phyloP scores from a whole-genome alignment of 2,329 filamentous ascomycete species.

The Epichloe brachyelytri region DNA sequence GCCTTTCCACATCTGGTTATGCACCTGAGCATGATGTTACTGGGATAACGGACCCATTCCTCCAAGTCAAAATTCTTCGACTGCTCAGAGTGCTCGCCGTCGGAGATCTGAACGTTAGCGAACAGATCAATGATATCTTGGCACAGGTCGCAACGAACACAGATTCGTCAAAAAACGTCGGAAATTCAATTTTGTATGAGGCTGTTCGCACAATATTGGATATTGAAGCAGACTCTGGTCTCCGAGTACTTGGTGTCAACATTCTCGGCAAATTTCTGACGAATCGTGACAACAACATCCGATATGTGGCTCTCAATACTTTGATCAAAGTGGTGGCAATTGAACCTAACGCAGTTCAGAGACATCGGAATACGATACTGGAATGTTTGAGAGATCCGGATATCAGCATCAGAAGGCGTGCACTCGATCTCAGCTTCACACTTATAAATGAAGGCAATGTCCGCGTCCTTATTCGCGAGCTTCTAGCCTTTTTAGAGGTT shows the following conservation, averaged over 20 bases:
- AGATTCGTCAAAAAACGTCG: constrained; percentile 95
- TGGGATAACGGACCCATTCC: constrained; percentile 92
- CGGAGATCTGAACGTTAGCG: constrained; percentile 76
- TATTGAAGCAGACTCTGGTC: constrained; percentile 90
- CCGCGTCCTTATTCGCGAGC: constrained; percentile 79
- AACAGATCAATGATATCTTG: constrained; percentile 96
- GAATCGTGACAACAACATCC: constrained; percentile 99
- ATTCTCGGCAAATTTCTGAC: constrained; percentile 95
- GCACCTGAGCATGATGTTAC: constrained; percentile 97
- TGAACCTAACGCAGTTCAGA: constrained; percentile 92
- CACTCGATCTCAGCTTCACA: constrained; percentile 95
- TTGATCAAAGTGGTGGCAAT: constrained; percentile 96
- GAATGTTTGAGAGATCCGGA: constrained; percentile 94
- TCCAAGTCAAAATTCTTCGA: constrained; percentile 91
- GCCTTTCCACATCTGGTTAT: constrained; percentile 87
- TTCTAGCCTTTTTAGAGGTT: constrained; percentile 90
- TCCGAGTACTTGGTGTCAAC: constrained; percentile 91
- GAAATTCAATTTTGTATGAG: constrained; percentile 96
- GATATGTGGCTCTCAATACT: constrained; percentile 94
- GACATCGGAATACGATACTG: constrained; percentile 92
- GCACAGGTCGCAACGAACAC: constrained; percentile 97
- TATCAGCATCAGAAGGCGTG: constrained; percentile 90
- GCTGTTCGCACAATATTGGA: constrained; percentile 94
- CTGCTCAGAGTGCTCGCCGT: constrained; percentile 75
- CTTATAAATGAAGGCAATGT: constrained; percentile 96